Percentiles rank a stretch among this genome's conserved stretches.
Conservation (phyloP, 2,329 filamentous ascomycete genomes). For the Monosporascus sp. region DNA sequence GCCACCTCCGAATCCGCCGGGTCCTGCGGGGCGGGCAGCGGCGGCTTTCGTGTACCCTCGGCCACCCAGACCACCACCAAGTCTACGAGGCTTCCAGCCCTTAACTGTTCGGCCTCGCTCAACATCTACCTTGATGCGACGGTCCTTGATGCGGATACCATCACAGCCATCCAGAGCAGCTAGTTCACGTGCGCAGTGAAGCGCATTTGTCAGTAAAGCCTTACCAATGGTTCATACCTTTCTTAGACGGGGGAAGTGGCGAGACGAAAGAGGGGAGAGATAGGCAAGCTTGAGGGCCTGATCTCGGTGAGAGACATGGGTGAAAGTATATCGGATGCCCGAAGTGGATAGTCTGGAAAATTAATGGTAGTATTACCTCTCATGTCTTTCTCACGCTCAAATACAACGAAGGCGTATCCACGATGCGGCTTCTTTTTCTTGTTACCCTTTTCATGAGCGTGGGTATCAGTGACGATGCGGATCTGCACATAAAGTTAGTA, state of each 20-base stretch:
- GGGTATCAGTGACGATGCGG: slow-evolving; percentile 76
- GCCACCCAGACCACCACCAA: slow-evolving; percentile 87
- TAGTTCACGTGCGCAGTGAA: slow-evolving; percentile 56
- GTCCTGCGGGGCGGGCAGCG: slow-evolving; percentile 64
- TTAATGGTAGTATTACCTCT: slow-evolving; percentile 72
- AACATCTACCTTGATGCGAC: slow-evolving; percentile 89
- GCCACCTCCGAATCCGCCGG: slow-evolving; percentile 52
- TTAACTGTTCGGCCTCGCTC: slow-evolving; percentile 92
- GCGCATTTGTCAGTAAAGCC: slow-evolving; percentile 64
- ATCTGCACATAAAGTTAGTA: slow-evolving; percentile 50
- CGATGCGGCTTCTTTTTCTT: slow-evolving; percentile 78
- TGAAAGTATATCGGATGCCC: slow-evolving; percentile 22
- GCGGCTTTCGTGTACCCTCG: slow-evolving; percentile 85
- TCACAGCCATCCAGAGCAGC: slow-evolving; percentile 84
- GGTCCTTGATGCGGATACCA: slow-evolving; percentile 87
- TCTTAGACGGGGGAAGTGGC: slow-evolving; percentile 7
- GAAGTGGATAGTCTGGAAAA: slow-evolving; percentile 28
- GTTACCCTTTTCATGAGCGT: slow-evolving; percentile 62
- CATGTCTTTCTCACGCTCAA: slow-evolving; percentile 97
- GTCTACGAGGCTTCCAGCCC: slow-evolving; percentile 86
- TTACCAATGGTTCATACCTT: slow-evolving; percentile 51
- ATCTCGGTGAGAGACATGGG: slow-evolving; percentile 43
- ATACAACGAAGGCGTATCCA: slow-evolving; percentile 95
- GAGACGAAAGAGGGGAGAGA: slow-evolving; percentile 29
- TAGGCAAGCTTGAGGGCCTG: slow-evolving; percentile 55